These are phyloP conservation scores for Mucor irregularis DNA, from an alignment of 371 early-diverging fungal species.

Conservation along the genomic window DNA sequence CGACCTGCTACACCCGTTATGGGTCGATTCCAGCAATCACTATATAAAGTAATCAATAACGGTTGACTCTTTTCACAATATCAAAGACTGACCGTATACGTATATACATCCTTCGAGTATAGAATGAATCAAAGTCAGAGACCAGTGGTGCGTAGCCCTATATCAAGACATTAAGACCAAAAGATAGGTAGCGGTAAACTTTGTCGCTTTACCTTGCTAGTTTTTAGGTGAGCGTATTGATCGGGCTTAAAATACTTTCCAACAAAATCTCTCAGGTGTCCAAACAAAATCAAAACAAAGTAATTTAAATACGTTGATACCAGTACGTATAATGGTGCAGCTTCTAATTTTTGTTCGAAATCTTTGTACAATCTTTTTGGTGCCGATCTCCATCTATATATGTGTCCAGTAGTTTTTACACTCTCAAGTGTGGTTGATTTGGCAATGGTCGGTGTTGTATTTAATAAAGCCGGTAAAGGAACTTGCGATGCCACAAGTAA, in stretches of 20 bases:
- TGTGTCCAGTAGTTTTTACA: too few species aligned
- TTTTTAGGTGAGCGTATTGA: conserved; percentile 67
- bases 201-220: conserved; percentile 53
- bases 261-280: conserved; percentile 87
- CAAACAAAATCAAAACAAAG: conserved; percentile 89
- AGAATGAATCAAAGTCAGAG: conserved; percentile 96
- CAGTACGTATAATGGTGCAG: conserved; percentile 69
- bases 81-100: conserved; percentile 67
- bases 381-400: not conserved
- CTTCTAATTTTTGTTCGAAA: conserved; percentile 51
- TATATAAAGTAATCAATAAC: conserved; percentile 42
- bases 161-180: not conserved
- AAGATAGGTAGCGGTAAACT: conserved; percentile 12
- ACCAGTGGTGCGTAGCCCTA: conserved; percentile 89
- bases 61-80: conserved; percentile 41
- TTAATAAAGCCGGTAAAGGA: not conserved
- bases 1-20: conserved; percentile 11
- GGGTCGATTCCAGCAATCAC: conserved; percentile 18
- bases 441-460: not conserved
- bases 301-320: conserved; percentile 94
- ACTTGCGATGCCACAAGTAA: not conserved
- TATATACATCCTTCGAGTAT: conserved; percentile 89
- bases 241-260: conserved; percentile 74
- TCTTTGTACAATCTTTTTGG: conserved; percentile 20
- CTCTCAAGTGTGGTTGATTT: too few species aligned